phyloP scores from a whole-genome alignment of 176 grass and related monocot species.

The Carex pumila region DNA sequence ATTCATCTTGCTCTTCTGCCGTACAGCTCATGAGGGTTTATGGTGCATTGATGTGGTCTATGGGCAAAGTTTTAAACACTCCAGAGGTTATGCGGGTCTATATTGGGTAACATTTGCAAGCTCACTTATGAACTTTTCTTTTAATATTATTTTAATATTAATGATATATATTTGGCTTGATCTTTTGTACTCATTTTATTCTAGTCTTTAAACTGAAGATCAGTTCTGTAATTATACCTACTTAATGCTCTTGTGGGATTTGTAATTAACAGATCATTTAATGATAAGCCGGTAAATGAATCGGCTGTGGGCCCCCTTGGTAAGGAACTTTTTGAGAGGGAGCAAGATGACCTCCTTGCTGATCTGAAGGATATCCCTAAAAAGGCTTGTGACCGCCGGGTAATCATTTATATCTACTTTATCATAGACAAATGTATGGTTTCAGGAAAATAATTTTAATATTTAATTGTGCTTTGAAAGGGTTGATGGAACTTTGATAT shows the following conservation, averaged over 20 bases:
- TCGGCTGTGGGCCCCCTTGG: slow-evolving; percentile 70
- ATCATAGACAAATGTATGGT: neutral
- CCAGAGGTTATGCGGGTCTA: slow-evolving; percentile 92
- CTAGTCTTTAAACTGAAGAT: neutral
- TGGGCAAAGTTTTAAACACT: slow-evolving; percentile 97
- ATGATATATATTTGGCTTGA: neutral
- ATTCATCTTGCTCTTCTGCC: slow-evolving; percentile 19
- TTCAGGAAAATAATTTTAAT: neutral
- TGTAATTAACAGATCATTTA: slow-evolving; percentile 72
- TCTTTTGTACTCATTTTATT: slow-evolving; percentile 15
- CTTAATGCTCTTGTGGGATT: neutral
- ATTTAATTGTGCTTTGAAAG: neutral
- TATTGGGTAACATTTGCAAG: slow-evolving; percentile 56
- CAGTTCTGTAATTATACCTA: neutral
- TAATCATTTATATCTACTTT: slow-evolving; percentile 21
- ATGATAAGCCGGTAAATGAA: slow-evolving; percentile 95
- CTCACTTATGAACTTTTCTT: neutral
- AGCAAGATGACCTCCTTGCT: slow-evolving; percentile 93
- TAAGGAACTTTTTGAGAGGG: slow-evolving; percentile 94
- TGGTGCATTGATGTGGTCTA: slow-evolving; percentile 98
- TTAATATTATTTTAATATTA: neutral
- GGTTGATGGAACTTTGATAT: neutral
- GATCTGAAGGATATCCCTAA: slow-evolving; percentile 98
- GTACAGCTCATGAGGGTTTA: slow-evolving; percentile 97
- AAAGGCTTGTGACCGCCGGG: slow-evolving; percentile 89